phyloP scores from a whole-genome alignment of 2,329 filamentous ascomycete species.

The Colletotrichum karsti region DNA sequence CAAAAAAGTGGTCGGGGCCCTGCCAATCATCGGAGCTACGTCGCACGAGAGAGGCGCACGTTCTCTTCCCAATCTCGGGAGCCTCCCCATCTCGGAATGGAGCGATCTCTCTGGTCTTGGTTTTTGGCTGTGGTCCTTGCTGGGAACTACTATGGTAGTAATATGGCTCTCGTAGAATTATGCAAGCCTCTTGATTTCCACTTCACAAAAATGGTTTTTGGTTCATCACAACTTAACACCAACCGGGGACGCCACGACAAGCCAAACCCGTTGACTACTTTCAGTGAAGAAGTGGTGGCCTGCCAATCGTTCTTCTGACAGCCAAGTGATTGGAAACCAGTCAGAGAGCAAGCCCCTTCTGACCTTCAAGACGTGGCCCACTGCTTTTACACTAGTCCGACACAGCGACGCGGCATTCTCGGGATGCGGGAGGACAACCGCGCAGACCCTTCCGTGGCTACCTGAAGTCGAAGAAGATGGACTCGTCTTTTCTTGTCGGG shows the following conservation, averaged over 20 bases:
- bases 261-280: no score
- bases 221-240: no score
- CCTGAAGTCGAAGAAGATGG: no score
- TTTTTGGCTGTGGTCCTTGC: not conserved
- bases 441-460: not conserved
- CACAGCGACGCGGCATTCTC: slow-evolving; percentile 3
- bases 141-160: no score
- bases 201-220: no score
- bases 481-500: not conserved
- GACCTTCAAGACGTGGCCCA: not conserved
- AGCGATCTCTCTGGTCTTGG: slow-evolving; percentile 13
- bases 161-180: no score
- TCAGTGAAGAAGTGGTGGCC: no score
- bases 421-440: slow-evolving; percentile 9
- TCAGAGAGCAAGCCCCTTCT: slow-evolving; percentile 10
- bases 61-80: slow-evolving; percentile 16
- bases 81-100: slow-evolving; percentile 23
- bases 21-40: slow-evolving; percentile 5
- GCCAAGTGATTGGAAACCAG: slow-evolving; percentile 13
- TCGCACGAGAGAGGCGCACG: slow-evolving; percentile 20
- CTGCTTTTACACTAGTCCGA: no score
- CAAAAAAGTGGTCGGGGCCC: no score
- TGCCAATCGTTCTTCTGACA: no score
- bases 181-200: not conserved
- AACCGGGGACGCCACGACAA: no score